phyloP scores from a whole-genome alignment of 192 early-diverging fungal species.

The Haplosporangium gracile region DNA sequence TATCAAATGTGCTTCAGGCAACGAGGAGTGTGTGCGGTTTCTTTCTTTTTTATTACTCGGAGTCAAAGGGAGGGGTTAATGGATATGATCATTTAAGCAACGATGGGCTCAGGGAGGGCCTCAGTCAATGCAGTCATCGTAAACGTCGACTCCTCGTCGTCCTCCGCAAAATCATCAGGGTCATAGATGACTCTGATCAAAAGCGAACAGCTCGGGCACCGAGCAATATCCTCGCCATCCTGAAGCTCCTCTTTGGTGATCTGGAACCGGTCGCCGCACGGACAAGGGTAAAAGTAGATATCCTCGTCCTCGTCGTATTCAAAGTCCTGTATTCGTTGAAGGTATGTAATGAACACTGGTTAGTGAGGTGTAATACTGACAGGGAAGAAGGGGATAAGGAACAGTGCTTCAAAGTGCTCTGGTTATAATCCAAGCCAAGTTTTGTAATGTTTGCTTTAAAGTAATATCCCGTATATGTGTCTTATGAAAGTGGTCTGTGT shows the following conservation, averaged over 20 bases:
- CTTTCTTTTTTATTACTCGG: slow-evolving; percentile 42
- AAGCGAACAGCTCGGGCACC: slow-evolving; percentile 94
- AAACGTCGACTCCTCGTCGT: slow-evolving; percentile 62
- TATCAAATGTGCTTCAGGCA: background rate
- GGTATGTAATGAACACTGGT: background rate
- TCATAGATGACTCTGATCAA: slow-evolving; percentile 94
- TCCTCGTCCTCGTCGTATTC: slow-evolving; percentile 89
- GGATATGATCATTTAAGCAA: slow-evolving; percentile 36
- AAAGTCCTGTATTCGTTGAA: slow-evolving; percentile 79
- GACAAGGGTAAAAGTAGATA: slow-evolving; percentile 93
- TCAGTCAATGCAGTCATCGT: slow-evolving; percentile 47
- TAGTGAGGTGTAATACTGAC: background rate
- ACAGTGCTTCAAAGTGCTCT: background rate
- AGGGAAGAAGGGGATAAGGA: background rate
- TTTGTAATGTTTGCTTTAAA: background rate
- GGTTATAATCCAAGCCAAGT: background rate
- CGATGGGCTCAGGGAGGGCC: slow-evolving; percentile 56
- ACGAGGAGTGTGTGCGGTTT: slow-evolving; percentile 48
- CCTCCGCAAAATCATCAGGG: slow-evolving; percentile 71
- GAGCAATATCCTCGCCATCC: slow-evolving; percentile 89
- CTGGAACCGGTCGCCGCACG: slow-evolving; percentile 96
- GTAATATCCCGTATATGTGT: background rate
- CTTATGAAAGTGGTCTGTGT: background rate
- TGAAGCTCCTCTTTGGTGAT: slow-evolving; percentile 84
- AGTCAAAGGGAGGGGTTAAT: slow-evolving; percentile 3